Percentiles rank a stretch among this genome's conserved stretches.
Conservation (phyloP, 108 stramenopile genomes). For the Cyclotella choctawhatcheeana region DNA sequence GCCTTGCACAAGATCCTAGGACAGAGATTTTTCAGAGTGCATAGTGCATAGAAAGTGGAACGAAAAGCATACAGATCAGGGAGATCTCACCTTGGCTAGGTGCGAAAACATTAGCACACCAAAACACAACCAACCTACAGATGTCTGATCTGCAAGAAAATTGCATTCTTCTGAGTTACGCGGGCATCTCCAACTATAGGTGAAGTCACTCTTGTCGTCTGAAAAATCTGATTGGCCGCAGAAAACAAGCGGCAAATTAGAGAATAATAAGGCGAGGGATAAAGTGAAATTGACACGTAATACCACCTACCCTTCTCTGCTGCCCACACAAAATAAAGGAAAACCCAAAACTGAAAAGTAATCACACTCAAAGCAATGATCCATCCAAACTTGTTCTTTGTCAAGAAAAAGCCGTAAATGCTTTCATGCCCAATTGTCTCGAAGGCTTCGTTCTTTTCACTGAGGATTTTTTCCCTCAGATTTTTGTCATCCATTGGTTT, state of each 20-base stretch:
- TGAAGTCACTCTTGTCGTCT: constrained; percentile 21
- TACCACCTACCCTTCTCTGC: constrained; percentile 5
- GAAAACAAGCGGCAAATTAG: not conserved
- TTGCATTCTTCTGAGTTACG: constrained; percentile 15
- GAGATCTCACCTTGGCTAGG: not conserved
- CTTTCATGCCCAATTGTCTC: constrained; percentile 12
- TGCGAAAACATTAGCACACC: constrained; percentile 12
- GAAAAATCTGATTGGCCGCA: constrained; percentile 9
- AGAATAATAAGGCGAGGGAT: not conserved
- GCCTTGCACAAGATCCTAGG: constrained; percentile 29
- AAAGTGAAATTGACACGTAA: no score
- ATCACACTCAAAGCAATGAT: constrained; percentile 8
- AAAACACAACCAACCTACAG: constrained; percentile 7
- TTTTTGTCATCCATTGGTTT: not conserved
- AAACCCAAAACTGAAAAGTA: constrained; percentile 4
- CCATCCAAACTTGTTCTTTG: constrained; percentile 21
- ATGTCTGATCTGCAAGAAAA: constrained; percentile 10
- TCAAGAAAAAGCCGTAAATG: constrained; percentile 32
- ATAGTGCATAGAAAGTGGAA: not conserved
- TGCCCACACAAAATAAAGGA: constrained; percentile 16
- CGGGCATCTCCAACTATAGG: constrained; percentile 29
- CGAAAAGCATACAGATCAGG: not conserved
- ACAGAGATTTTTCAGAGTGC: not conserved
- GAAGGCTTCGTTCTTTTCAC: constrained; percentile 6
- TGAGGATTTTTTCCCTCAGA: not conserved